Evolutionary conservation across 75 land plant genomes (phyloP).

Genomic region (Selaginella moellendorffii): DNA sequence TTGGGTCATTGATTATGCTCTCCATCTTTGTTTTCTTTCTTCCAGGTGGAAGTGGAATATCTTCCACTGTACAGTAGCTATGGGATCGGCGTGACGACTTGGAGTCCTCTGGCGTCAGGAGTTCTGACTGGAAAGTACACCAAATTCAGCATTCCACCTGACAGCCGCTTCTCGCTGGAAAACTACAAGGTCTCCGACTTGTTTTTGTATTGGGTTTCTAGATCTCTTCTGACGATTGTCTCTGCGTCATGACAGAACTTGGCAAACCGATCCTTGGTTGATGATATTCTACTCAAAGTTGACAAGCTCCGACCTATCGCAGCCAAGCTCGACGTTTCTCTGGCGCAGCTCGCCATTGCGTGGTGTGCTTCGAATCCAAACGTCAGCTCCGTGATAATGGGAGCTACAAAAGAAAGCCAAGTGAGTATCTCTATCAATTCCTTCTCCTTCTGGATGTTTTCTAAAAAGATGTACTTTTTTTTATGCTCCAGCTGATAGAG

Average conservation of each 20-base stretch:
- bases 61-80: conserved; percentile 68
- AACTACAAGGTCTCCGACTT: conserved; percentile 60
- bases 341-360: conserved; percentile 37
- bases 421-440: conserved; percentile 19
- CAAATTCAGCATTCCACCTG: conserved; percentile 55
- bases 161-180: conserved; percentile 82
- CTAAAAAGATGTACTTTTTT: not conserved
- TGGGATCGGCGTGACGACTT: conserved; percentile 85
- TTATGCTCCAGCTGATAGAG: conserved; percentile 55
- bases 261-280: conserved; percentile 22
- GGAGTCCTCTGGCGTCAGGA: conserved; percentile 98
- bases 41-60: conserved; percentile 87
- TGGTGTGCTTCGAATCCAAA: conserved; percentile 34
- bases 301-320: conserved; percentile 33
- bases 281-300: conserved; percentile 22
- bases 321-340: conserved; percentile 18
- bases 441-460: not conserved
- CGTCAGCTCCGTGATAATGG: conserved; percentile 40
- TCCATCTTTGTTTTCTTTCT: no score
- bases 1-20: no score
- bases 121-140: conserved; percentile 88
- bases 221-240: no score
- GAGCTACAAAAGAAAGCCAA: conserved; percentile 37
- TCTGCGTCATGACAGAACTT: conserved; percentile 18
- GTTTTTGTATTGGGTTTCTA: no score